These are phyloP conservation scores for Calonectria henricotiae DNA, from an alignment of 2,329 filamentous ascomycete species.

Conservation along the genomic window DNA sequence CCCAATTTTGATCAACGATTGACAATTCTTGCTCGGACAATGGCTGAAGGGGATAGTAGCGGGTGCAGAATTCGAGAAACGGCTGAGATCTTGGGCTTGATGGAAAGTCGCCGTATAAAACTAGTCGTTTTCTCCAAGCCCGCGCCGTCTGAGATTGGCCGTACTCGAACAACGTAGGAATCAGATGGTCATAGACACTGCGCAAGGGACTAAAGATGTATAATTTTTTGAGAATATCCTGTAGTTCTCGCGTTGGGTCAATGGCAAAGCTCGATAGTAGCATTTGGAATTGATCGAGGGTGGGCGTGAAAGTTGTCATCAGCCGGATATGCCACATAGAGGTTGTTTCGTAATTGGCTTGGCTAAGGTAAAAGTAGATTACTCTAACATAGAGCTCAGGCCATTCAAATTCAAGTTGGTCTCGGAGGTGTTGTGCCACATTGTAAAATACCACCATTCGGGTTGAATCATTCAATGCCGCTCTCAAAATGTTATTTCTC, in stretches of 20 bases:
- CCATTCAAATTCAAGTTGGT: slow-evolving; percentile 62
- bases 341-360: slow-evolving; percentile 58
- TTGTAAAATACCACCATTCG: slow-evolving; percentile 51
- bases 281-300: slow-evolving; percentile 60
- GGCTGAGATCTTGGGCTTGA: slow-evolving; percentile 60
- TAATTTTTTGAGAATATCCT: slow-evolving; percentile 62
- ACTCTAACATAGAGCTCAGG: slow-evolving; percentile 68
- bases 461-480: slow-evolving; percentile 50
- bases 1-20: slow-evolving; percentile 38
- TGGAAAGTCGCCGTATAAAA: slow-evolving; percentile 63
- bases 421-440: slow-evolving; percentile 57
- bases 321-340: slow-evolving; percentile 68
- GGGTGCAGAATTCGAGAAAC: slow-evolving; percentile 66
- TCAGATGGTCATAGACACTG: slow-evolving; percentile 66
- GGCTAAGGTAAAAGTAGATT: slow-evolving; percentile 62
- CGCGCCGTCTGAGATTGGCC: slow-evolving; percentile 64
- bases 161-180: slow-evolving; percentile 68
- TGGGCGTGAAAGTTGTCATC: slow-evolving; percentile 62
- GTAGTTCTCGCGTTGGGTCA: slow-evolving; percentile 57
- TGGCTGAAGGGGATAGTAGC: slow-evolving; percentile 63
- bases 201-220: slow-evolving; percentile 65
- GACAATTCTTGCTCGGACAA: slow-evolving; percentile 60
- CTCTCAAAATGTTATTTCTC: slow-evolving; percentile 54
- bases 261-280: slow-evolving; percentile 64
- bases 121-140: slow-evolving; percentile 65